phyloP scores from a whole-genome alignment of 176 grass and related monocot genomes.

The Luzula sylvatica region DNA sequence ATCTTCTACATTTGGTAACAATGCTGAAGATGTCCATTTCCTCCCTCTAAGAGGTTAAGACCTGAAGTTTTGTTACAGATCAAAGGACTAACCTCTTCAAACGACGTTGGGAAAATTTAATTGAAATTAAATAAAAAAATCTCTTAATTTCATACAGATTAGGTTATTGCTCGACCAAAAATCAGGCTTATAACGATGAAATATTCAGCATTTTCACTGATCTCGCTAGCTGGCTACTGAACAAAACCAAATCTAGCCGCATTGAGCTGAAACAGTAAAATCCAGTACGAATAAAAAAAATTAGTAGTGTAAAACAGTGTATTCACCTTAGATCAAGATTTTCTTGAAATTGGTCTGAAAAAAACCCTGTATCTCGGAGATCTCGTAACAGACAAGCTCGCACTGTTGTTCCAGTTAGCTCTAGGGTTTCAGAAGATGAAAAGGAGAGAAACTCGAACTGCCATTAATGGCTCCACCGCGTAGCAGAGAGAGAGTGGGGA shows the following conservation, averaged over 20 bases:
- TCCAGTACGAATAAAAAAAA: background rate
- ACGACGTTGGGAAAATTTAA: no score
- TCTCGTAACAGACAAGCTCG: slow-evolving; percentile 1
- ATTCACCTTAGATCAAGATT: slow-evolving; percentile 19
- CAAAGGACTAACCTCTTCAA: no score
- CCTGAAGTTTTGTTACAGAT: no score
- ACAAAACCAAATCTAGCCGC: slow-evolving; percentile 32
- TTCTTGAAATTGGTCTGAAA: background rate
- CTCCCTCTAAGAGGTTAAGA: no score
- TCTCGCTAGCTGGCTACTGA: slow-evolving; percentile 16
- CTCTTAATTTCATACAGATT: slow-evolving; percentile 28
- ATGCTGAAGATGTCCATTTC: no score
- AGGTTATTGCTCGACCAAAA: slow-evolving; percentile 14
- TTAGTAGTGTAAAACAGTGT: background rate
- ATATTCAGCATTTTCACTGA: slow-evolving; percentile 13
- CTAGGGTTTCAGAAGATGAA: background rate
- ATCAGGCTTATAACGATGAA: slow-evolving; percentile 24
- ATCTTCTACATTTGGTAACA: no score
- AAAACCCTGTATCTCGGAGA: slow-evolving; percentile 2
- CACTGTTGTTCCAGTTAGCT: background rate
- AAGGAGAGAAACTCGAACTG: background rate
- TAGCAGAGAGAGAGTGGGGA: background rate
- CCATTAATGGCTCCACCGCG: slow-evolving; percentile 23
- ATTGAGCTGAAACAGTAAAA: slow-evolving; percentile 16
- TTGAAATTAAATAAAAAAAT: slow-evolving; percentile 5